Conservation (phyloP, 805 yeast genomes). For the Candida jianshihensis region DNA sequence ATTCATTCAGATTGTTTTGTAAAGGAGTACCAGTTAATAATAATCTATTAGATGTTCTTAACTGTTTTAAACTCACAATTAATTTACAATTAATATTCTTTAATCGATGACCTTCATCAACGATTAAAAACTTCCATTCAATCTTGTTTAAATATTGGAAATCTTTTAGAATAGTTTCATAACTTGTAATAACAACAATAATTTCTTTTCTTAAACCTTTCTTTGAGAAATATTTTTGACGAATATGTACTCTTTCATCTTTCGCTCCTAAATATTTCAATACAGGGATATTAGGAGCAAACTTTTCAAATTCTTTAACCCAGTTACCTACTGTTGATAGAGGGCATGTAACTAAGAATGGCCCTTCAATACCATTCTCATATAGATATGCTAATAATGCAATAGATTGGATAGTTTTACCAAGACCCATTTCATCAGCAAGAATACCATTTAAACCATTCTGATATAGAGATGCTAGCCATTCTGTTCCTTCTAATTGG, state of each 20-base stretch:
- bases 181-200: constrained; percentile 69
- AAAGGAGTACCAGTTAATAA: constrained; percentile 94
- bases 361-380: constrained; percentile 74
- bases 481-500: constrained; percentile 84
- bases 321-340: constrained; percentile 83
- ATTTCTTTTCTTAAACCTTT: constrained; percentile 22
- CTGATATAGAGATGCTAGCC: constrained; percentile 84
- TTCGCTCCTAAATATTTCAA: constrained; percentile 62
- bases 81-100: constrained; percentile 78
- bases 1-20: constrained; percentile 82
- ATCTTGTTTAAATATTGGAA: constrained; percentile 42
- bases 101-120: constrained; percentile 93
- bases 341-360: constrained; percentile 75
- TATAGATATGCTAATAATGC: constrained; percentile 67
- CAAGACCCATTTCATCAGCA: constrained; percentile 98
- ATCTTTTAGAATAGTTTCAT: constrained; percentile 74
- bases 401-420: constrained; percentile 87
- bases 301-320: constrained; percentile 62
- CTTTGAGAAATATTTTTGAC: constrained; percentile 21
- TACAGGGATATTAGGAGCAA: constrained; percentile 65
- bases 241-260: constrained; percentile 41
- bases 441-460: constrained; percentile 92
- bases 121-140: constrained; percentile 78
- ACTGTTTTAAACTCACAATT: constrained; percentile 61
- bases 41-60: constrained; percentile 62